Conservation (phyloP, 768 basidiomycete species). For the Calocybe indica region DNA sequence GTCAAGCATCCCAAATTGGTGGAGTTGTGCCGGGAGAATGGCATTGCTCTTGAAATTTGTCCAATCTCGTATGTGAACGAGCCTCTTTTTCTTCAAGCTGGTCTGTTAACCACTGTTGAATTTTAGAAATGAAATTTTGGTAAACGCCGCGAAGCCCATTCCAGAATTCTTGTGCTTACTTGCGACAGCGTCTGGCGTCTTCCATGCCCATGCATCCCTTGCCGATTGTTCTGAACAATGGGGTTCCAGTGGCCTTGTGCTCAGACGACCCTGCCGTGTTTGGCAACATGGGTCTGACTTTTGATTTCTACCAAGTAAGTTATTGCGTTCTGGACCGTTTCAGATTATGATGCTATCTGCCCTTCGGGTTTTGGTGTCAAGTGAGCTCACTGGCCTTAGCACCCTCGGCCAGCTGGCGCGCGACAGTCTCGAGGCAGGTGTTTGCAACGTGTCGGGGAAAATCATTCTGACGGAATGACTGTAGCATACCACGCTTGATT, state of each 20-base stretch:
- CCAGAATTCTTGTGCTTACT: neutral
- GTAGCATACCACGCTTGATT: constrained; percentile 49
- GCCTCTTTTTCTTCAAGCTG: neutral
- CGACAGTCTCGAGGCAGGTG: constrained; percentile 54
- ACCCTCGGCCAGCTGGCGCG: constrained; percentile 59
- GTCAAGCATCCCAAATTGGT: constrained; percentile 72
- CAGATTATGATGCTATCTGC: neutral
- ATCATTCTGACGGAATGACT: neutral
- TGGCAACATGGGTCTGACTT: constrained; percentile 73
- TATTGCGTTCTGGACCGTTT: neutral
- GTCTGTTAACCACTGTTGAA: neutral
- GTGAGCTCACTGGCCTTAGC: constrained; percentile 59
- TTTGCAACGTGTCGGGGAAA: too few species aligned
- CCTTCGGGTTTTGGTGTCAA: constrained; percentile 55
- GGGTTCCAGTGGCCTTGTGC: constrained; percentile 63
- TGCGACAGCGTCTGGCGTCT: constrained; percentile 56
- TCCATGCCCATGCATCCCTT: constrained; percentile 80
- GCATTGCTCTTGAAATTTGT: constrained; percentile 69
- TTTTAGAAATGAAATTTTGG: constrained; percentile 67
- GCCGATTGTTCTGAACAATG: constrained; percentile 65
- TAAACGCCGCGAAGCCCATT: constrained; percentile 17
- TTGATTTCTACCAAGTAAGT: constrained; percentile 70
- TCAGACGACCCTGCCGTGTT: constrained; percentile 78
- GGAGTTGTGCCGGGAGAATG: constrained; percentile 54
- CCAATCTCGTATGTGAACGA: constrained; percentile 63